Evolutionary conservation across 345 rosid genomes (phyloP), one percentile per base, ranked within the genome.

Genomic region (Eucalyptus albens): DNA sequence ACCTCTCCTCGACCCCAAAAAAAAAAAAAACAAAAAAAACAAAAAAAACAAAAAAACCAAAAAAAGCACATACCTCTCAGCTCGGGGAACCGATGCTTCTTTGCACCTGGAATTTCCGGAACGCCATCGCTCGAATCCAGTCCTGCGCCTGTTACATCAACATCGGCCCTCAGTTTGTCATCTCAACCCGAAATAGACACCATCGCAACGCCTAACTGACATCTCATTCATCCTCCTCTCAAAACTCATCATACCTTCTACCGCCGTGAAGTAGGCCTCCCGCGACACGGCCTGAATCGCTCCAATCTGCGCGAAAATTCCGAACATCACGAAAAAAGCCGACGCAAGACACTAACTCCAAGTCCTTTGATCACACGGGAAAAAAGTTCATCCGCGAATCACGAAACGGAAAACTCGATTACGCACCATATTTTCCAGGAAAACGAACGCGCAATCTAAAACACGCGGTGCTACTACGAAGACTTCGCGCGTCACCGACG

Each of bases 211-310:
- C 59, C 59, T 29, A 62, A 62, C 2, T 1, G 0, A 62, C 31
- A 27, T 62, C 31, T 5, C 21, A 3, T n/a, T 11, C 85, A 1
- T 22, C 3, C 85, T 40, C 16, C 2, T 1, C 47, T 77, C 85
- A 40, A 62, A 65, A 77, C 29, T 16, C 42, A 49, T 19, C 37
- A 31, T 86, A 96, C 99, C 95, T 86, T 97, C 97, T 80, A 93
- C 51, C 7, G 96, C 97, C 6, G 95, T 92, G 86, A 94, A 93
- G 86, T 95, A 98, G 90, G 96, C 96, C 67, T 98, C 99, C 92
- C 96, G 92, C 2, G 97, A 93, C 85, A 94, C 96, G 7, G 98
- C 96, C 90, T 96, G 98, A 89, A 94, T 82, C n/a, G 97, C 98
- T 90, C 99, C 99, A 56, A 97, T 96, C 99, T 97, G 90, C 69